Evolutionary conservation across 805 yeast species (phyloP).

Genomic region (Spathaspora arborariae): DNA sequence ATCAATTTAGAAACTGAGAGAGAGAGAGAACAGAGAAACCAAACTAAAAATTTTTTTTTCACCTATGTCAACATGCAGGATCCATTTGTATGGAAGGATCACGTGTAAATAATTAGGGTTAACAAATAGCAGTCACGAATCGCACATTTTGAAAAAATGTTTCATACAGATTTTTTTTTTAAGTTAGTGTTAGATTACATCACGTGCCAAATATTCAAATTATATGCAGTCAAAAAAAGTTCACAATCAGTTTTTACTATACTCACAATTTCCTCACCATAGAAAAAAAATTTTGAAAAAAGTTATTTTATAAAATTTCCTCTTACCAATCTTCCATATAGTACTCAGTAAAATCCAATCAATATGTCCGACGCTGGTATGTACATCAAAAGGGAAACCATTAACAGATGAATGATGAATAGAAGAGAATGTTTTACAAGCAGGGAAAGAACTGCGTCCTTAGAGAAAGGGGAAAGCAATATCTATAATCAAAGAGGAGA

Average conservation of each 20-base stretch:
- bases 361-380: constrained; percentile 37
- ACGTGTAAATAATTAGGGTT: constrained; percentile 1
- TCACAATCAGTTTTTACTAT: background rate
- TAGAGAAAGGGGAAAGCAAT: background rate
- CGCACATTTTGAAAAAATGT: background rate
- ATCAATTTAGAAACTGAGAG: background rate
- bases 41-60: background rate
- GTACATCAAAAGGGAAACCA: constrained; percentile 12
- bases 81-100: background rate
- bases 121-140: constrained; percentile 1
- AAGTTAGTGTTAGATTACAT: background rate
- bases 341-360: constrained; percentile 3
- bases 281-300: constrained; percentile 1
- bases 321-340: background rate
- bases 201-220: background rate
- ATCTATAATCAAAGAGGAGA: background rate
- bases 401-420: background rate
- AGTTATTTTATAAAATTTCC: constrained; percentile 1
- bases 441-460: background rate
- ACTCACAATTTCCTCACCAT: background rate
- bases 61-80: background rate
- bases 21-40: background rate
- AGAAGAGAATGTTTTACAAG: background rate
- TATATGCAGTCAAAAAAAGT: background rate
- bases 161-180: background rate